Percentiles rank a stretch among this genome's conserved stretches.
phyloP scores from a whole-genome alignment of 352 stramenopile genomes.

The Blastocystis sp. region DNA sequence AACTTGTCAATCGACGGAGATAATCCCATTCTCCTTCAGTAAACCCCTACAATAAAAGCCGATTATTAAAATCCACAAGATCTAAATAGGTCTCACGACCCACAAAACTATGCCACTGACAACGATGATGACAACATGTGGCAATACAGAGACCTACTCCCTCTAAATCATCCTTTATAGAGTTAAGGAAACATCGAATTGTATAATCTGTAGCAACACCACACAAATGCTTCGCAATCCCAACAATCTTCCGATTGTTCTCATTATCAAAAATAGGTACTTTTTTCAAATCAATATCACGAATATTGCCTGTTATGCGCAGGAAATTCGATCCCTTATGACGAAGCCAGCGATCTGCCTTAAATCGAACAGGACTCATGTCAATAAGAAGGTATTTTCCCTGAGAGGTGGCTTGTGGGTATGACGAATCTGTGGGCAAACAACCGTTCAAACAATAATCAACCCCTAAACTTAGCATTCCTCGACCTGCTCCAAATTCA shows the following conservation, averaged over 20 bases:
- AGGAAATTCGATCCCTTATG: slow-evolving; percentile 57
- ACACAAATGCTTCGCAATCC: slow-evolving; percentile 66
- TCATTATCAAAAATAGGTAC: slow-evolving; percentile 26
- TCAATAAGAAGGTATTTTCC: slow-evolving; percentile 58
- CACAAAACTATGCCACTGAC: slow-evolving; percentile 61
- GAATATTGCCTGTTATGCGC: slow-evolving; percentile 58
- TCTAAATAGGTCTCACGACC: not conserved
- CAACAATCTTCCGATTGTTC: slow-evolving; percentile 19
- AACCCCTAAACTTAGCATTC: slow-evolving; percentile 57
- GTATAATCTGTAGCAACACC: slow-evolving; percentile 65
- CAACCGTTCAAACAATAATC: slow-evolving; percentile 42
- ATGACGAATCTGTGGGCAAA: not conserved
- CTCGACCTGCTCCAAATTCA: slow-evolving; percentile 59
- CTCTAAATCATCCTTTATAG: not conserved
- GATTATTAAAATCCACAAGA: not conserved
- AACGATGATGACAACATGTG: slow-evolving; percentile 66
- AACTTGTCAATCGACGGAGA: slow-evolving; percentile 40
- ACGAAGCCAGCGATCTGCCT: slow-evolving; percentile 63
- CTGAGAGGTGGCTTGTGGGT: not conserved
- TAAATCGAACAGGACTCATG: slow-evolving; percentile 59
- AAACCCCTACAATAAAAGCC: not conserved
- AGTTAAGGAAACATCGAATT: slow-evolving; percentile 59
- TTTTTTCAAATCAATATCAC: slow-evolving; percentile 36
- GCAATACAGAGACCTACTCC: slow-evolving; percentile 51
- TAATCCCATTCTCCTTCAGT: slow-evolving; percentile 40